Base-by-base conservation (phyloP, 495 filamentous ascomycete species). In the Extremus antarcticus region DNA sequence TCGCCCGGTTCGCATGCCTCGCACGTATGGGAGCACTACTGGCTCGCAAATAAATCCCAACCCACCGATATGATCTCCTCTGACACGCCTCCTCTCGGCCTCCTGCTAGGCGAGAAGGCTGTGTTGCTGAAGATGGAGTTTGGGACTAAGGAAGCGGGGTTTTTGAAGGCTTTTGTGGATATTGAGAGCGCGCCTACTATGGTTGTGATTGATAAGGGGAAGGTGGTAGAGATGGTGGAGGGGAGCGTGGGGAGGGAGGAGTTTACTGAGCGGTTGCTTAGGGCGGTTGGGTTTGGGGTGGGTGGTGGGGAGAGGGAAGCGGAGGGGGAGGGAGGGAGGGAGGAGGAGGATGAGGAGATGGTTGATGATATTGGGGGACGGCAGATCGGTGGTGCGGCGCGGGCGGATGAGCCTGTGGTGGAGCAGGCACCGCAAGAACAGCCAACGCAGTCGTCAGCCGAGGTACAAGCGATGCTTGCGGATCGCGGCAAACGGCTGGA, bases 11-110 rank as follows among this genome's bases (percentile, higher is more conserved):
- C n/a, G n/a, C 51, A 54, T 32, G 72, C 17, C 66, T 78, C 43
- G 79, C 84, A 62, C 88, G 86, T 66, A 62, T 97, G 91, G 91
- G 87, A 95, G 66, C 63, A 81, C 39, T 80, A 86, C 17, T 88
- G 83, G 63, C 77, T 94, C 17, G 64, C 67, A 15, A 79, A 83
- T 57, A 70, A 77, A 13, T 73, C 78, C 51, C 85, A 87, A 16
- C 11, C 13, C 32, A 39, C 21, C 17, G 20, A 47, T 8, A 25
- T 38, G 8, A 50, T 29, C 16, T 9, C 13, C 39, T 47, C 15
- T 24, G 41, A 43, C 45, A 20, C 13, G 23, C n/a, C 4, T 21
- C 55, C 76, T 73, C 43, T 78, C 17, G 67, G 63, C 49, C 62
- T 67, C 4, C 67, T 80, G 17, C 70, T 94, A 15, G 63, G 68